A percentile compares a stretch with the other conserved stretches of the same genome.
Conservation (phyloP, 495 filamentous ascomycete genomes). For the Annulohypoxylon stygium region DNA sequence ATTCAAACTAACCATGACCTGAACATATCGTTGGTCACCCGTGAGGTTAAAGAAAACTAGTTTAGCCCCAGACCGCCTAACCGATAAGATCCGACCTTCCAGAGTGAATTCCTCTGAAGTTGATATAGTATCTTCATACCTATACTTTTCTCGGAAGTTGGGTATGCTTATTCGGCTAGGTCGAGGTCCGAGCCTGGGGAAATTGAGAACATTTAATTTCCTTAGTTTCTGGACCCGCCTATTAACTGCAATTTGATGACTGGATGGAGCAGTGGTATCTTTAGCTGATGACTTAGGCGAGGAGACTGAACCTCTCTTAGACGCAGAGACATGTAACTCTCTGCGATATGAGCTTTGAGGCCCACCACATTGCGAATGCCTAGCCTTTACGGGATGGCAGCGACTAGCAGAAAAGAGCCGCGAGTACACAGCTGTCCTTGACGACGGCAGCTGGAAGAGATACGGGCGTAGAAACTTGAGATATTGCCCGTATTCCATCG, state of each 20-base stretch:
- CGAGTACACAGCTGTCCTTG: conserved; percentile 38
- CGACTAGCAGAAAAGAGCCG: conserved; percentile 41
- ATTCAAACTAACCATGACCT: conserved; percentile 77
- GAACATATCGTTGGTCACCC: conserved; percentile 76
- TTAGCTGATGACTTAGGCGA: neutral
- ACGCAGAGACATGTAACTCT: conserved; percentile 16
- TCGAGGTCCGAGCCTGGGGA: conserved; percentile 52
- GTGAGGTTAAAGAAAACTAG: conserved; percentile 86
- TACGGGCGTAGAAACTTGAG: conserved; percentile 69
- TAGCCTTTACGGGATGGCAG: conserved; percentile 10
- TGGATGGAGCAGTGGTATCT: conserved; percentile 21
- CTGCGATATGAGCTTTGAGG: conserved; percentile 1
- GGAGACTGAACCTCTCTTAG: conserved; percentile 9
- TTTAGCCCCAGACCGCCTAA: conserved; percentile 68
- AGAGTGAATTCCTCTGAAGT: conserved; percentile 59
- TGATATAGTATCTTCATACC: conserved; percentile 40
- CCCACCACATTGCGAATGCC: neutral
- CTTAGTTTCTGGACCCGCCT: conserved; percentile 45
- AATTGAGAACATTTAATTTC: conserved; percentile 55
- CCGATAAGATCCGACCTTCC: conserved; percentile 60
- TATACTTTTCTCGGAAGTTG: conserved; percentile 56
- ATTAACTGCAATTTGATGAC: conserved; percentile 28
- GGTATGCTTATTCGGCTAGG: conserved; percentile 55
- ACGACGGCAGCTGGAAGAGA: conserved; percentile 55
- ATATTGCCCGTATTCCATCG: conserved; percentile 55